Evolutionary conservation across 78 protist genomes (phyloP).

Genomic region (Emiliania huxleyi): DNA sequence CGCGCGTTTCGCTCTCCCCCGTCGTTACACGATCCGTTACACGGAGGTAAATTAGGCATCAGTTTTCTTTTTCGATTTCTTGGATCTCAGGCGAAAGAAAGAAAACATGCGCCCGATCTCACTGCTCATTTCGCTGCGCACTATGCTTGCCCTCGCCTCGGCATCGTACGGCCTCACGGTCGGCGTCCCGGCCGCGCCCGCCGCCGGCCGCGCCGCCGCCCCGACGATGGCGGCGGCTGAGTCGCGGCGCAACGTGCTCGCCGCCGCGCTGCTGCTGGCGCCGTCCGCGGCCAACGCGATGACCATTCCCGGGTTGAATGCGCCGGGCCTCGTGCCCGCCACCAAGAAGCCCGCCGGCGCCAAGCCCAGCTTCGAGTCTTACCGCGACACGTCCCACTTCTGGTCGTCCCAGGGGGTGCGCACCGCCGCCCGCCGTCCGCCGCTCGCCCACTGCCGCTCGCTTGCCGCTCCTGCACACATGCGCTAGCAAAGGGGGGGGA

Average conservation of each 20-base stretch:
- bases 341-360: background rate
- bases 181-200: background rate
- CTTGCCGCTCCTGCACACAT: too few species aligned
- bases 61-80: too few species aligned
- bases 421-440: too few species aligned
- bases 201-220: background rate
- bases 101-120: too few species aligned
- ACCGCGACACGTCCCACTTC: background rate
- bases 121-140: too few species aligned
- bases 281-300: background rate
- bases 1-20: too few species aligned
- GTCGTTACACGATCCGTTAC: too few species aligned
- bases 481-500: too few species aligned
- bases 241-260: background rate
- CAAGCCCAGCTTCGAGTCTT: background rate
- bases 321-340: background rate
- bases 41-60: too few species aligned
- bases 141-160: background rate
- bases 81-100: too few species aligned
- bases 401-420: slow-evolving; percentile 12
- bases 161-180: background rate
- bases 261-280: background rate
- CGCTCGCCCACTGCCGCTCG: too few species aligned
- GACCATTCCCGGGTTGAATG: background rate
- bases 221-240: background rate